Evolutionary conservation across 305 asterid species (phyloP), one percentile per base, ranked within the genome.

Genomic region (Euphrasia arctica): DNA sequence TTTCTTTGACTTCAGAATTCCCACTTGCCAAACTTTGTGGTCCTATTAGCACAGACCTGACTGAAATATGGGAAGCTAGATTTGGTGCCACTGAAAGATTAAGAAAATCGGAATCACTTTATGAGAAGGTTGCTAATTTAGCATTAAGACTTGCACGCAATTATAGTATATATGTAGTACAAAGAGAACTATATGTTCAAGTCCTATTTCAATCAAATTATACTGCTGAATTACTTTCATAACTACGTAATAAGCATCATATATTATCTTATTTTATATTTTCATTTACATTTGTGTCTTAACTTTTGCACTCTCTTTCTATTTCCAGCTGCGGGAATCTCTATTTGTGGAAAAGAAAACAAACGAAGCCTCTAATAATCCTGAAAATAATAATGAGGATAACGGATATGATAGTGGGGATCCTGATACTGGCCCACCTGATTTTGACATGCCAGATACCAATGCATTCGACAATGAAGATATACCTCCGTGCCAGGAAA

Each of bases 311-410:
- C 4, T 55, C 34, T 55, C 70, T 63, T 74, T 36, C 62, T 58
- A 42, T 72, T 73, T 84, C 78, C 91, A 93, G 99, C 76, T 93
- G 69, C 87, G 97, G 47, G 82, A 88, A 77, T 84, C 97, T 39
- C 91, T 93, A 36, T 69, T 78, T 70, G 70, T 45, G 5, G 79
- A 79, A 67, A 79, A 77, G 77, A 73, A 64, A 58, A 73, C 74
- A 59, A 66, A 66, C 18, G 85, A 71, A 64, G 75, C 77, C 32
- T 79, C 70, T 60, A 34, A 29, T 45, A 58, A 62, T 70, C 67
- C 64, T 45, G 79, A 70, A 31, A 83, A 72, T 43, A 66, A 77
- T 64, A 52, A 59, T 52, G 84, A 75, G 54, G 78, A 77, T 4
- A 36, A 80, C 71, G 95, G 82, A 67, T 80, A 72, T 66, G 92